These are phyloP conservation scores for Trametes versicolor DNA, from an alignment of 1,284 basidiomycete species.

Conservation along the genomic window DNA sequence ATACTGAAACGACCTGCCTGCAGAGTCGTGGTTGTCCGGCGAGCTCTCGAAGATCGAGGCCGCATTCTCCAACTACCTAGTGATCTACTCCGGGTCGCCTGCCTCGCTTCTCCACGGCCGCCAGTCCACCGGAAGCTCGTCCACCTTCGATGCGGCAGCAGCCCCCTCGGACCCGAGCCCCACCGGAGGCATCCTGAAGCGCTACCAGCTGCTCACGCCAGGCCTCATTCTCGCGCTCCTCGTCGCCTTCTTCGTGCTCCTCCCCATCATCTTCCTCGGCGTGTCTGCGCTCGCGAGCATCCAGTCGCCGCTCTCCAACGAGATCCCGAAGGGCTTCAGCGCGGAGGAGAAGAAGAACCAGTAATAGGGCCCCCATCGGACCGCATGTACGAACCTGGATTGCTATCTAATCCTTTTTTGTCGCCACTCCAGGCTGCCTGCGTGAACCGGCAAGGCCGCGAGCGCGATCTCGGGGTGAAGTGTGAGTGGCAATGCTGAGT, in stretches of 20 bases:
- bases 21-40: constrained; percentile 46
- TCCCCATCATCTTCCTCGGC: constrained; percentile 76
- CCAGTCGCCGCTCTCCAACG: constrained; percentile 73
- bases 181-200: constrained; percentile 71
- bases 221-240: constrained; percentile 79
- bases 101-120: constrained; percentile 39
- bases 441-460: neutral
- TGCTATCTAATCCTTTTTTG: constrained; percentile 21
- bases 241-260: constrained; percentile 73
- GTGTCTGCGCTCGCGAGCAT: constrained; percentile 79
- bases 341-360: constrained; percentile 84
- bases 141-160: constrained; percentile 27
- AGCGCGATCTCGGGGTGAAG: neutral
- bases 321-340: constrained; percentile 72
- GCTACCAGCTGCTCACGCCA: constrained; percentile 83
- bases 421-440: neutral
- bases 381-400: constrained; percentile 25
- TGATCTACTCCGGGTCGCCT: constrained; percentile 69
- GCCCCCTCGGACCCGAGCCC: constrained; percentile 39
- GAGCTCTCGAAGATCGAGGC: constrained; percentile 60
- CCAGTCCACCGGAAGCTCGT: constrained; percentile 29
- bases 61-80: constrained; percentile 64
- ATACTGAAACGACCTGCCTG: constrained; percentile 6
- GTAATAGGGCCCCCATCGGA: constrained; percentile 44
- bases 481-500: too few relatives aligned